Evolutionary conservation across 2,329 filamentous ascomycete species (phyloP).

Genomic region (Apiospora pterosperma): DNA sequence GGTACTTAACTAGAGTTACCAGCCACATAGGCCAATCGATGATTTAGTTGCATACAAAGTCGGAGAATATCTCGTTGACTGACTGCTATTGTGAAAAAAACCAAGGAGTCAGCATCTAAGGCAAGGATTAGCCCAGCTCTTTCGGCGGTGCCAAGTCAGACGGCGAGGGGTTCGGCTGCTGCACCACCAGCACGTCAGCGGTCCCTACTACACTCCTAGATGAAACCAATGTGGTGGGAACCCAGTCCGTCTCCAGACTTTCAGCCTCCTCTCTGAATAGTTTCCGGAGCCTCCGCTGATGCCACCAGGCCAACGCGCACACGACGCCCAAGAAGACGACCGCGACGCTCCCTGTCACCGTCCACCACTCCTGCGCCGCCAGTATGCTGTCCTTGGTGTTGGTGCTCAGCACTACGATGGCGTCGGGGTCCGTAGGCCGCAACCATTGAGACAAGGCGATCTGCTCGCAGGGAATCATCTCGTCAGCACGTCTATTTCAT

Average conservation of each 20-base stretch:
- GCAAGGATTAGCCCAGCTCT: neutral
- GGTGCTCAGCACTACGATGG: slow-evolving; percentile 23
- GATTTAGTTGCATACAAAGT: neutral
- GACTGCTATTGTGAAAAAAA: neutral
- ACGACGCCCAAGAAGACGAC: slow-evolving; percentile 22
- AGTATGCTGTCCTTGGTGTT: slow-evolving; percentile 21
- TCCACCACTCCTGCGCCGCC: slow-evolving; percentile 25
- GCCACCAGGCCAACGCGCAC: slow-evolving; percentile 29
- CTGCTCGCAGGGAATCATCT: neutral
- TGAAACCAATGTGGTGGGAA: neutral
- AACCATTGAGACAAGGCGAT: slow-evolving; percentile 13
- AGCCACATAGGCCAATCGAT: neutral
- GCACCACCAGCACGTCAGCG: neutral
- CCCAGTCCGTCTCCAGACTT: slow-evolving; percentile 14
- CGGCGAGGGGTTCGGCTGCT: neutral
- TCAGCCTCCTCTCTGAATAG: slow-evolving; percentile 26
- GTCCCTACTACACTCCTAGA: neutral
- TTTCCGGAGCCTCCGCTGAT: slow-evolving; percentile 26
- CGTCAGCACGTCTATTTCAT: too few relatives aligned
- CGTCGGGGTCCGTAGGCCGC: slow-evolving; percentile 10
- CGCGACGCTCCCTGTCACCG: slow-evolving; percentile 18
- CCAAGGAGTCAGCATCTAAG: neutral
- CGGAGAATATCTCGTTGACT: too few relatives aligned
- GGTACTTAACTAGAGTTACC: neutral
- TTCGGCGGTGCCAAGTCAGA: neutral